Evolutionary conservation across 2,329 filamentous ascomycete species (phyloP), one percentile per base, ranked within the genome.

Genomic region (Penicillium janthinellum): DNA sequence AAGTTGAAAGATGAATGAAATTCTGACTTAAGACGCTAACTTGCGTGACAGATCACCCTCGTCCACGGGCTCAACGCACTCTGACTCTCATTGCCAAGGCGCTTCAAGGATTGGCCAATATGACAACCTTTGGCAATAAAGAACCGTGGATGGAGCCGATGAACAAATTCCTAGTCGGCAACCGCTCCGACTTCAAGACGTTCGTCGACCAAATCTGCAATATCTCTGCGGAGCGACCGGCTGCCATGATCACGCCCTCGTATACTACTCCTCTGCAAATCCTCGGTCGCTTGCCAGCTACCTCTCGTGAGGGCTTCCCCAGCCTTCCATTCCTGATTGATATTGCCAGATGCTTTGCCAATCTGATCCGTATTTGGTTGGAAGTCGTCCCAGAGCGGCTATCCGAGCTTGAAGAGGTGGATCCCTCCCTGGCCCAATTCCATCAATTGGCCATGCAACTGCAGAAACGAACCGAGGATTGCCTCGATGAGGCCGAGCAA

Each of bases 81-180:
- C 83, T 97, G 55, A 97, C 94, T 0, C 83, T 98, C 52, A 93
- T 98, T 60, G 92, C 94, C 25, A 98, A 98, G 76, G 91, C 90
- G 1, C 81, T 98, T 8, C 93, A 97, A 77, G 93, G 92, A 15
- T 83, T 98, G 59, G 92, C 92, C 17, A 97, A 97, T 73, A 84
- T 97, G 77, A 91, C 91, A 1, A 92, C 87, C 0, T 97, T 97
- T 72, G 94, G 94, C 42, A 93, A 90, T 71, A 96, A 96, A 73
- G 94, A 98, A 75, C 88, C 90, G n/a, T 98, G 92, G 92, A 97
- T 98, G 93, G 93, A 96, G 77, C 92, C 92, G 0, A 98, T 98
- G 94, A 98, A 97, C 72, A 86, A 85, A 45, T 97, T 97, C 69
- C 80, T 98, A 49, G 84, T 83, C 8, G 82, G 86, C 1, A 89